Evolutionary conservation across 306 rosid genomes (phyloP).

Genomic region (Inga laurina): DNA sequence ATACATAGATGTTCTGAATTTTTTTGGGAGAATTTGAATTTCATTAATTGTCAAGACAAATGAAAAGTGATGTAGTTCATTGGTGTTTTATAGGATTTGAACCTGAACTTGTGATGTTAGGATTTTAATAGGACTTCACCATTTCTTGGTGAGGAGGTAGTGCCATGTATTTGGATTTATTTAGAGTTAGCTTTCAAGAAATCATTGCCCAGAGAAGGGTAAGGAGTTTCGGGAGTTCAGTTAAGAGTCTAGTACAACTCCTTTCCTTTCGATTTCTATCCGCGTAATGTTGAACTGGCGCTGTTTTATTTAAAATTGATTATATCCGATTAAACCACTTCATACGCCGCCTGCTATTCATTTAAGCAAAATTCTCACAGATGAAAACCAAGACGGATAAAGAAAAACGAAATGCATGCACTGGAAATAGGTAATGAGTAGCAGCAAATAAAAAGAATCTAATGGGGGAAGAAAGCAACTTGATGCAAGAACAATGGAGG

Average conservation of each 20-base stretch:
- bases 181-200: background rate
- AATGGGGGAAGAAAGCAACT: background rate
- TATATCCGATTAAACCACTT: background rate
- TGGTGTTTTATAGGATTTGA: background rate
- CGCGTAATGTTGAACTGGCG: background rate
- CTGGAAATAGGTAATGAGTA: background rate
- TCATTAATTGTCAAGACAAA: background rate
- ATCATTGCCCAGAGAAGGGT: background rate
- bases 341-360: background rate
- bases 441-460: background rate
- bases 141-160: background rate
- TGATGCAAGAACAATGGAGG: background rate
- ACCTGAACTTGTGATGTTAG: background rate
- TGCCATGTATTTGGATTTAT: background rate
- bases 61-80: background rate
- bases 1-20: constrained; percentile 1
- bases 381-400: background rate
- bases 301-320: background rate
- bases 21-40: background rate
- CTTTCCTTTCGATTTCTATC: background rate
- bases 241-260: background rate
- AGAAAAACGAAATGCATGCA: background rate
- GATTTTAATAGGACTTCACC: background rate
- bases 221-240: background rate
- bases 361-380: background rate